A percentile compares a stretch with the other conserved stretches of the same genome.
phyloP scores from a whole-genome alignment of 345 rosid genomes.

The Populus simonii region DNA sequence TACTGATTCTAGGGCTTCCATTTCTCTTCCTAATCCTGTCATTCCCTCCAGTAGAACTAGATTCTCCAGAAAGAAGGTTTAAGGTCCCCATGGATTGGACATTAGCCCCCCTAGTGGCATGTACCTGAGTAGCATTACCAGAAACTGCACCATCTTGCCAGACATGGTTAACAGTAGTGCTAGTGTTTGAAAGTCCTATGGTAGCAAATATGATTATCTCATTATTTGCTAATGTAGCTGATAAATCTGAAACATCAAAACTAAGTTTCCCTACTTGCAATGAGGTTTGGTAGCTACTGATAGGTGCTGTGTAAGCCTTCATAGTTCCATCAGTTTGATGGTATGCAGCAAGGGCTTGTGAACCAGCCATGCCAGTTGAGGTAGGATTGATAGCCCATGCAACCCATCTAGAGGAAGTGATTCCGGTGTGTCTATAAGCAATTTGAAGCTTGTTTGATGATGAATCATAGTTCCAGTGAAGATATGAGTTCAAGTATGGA shows the following conservation, averaged over 20 bases:
- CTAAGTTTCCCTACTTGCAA: constrained; percentile 56
- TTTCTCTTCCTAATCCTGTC: constrained; percentile 48
- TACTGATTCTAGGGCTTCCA: constrained; percentile 40
- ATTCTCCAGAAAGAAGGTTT: constrained; percentile 54
- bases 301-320: constrained; percentile 63
- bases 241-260: constrained; percentile 55
- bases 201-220: constrained; percentile 76
- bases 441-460: constrained; percentile 52
- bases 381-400: constrained; percentile 93
- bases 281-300: constrained; percentile 46
- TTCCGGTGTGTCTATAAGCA: constrained; percentile 66
- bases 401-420: constrained; percentile 57
- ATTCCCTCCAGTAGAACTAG: constrained; percentile 34
- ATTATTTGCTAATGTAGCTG: constrained; percentile 48
- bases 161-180: constrained; percentile 54
- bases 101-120: constrained; percentile 53
- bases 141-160: constrained; percentile 85
- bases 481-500: constrained; percentile 64
- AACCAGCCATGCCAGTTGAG: constrained; percentile 61
- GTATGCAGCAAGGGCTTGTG: constrained; percentile 80
- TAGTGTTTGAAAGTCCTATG: constrained; percentile 32
- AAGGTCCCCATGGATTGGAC: constrained; percentile 55
- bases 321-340: constrained; percentile 53
- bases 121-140: constrained; percentile 36
- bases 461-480: constrained; percentile 64